phyloP scores from a whole-genome alignment of 108 stramenopile genomes.

The Cyclotella distinguenda region DNA sequence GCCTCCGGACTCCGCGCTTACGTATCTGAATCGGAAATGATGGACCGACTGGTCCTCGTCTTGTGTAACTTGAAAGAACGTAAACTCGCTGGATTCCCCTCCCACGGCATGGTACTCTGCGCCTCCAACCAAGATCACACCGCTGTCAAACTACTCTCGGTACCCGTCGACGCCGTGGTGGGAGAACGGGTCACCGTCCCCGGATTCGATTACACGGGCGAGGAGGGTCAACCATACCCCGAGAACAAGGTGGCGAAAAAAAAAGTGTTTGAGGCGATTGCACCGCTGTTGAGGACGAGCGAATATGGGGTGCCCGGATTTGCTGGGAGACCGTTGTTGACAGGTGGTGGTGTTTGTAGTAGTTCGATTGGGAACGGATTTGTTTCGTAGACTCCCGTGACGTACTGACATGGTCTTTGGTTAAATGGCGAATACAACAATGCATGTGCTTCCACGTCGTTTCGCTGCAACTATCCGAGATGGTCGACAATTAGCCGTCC shows the following conservation, averaged over 20 bases:
- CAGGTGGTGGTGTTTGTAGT: slow-evolving; percentile 86
- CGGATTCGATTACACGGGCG: slow-evolving; percentile 77
- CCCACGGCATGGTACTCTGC: slow-evolving; percentile 98
- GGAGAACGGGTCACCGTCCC: slow-evolving; percentile 91
- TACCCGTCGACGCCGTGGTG: slow-evolving; percentile 89
- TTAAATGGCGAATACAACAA: too few relatives aligned
- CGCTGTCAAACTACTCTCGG: slow-evolving; percentile 88
- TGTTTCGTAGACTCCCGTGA: slow-evolving; percentile 45
- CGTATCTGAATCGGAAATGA: slow-evolving; percentile 80
- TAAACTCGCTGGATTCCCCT: slow-evolving; percentile 92
- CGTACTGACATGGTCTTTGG: too few relatives aligned
- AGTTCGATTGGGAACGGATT: slow-evolving; percentile 80
- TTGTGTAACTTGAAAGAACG: slow-evolving; percentile 97
- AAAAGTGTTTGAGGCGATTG: slow-evolving; percentile 95
- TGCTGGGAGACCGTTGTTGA: slow-evolving; percentile 83
- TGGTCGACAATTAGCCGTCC: too few relatives aligned
- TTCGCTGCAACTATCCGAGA: too few relatives aligned
- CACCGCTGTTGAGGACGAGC: slow-evolving; percentile 87
- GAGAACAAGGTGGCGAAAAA: slow-evolving; percentile 97
- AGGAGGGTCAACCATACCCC: slow-evolving; percentile 78
- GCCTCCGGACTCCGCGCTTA: slow-evolving; percentile 93
- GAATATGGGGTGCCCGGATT: slow-evolving; percentile 86
- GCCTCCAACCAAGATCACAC: slow-evolving; percentile 90
- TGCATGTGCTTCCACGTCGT: too few relatives aligned
- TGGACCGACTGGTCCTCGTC: slow-evolving; percentile 90